Percentiles rank a stretch among this genome's conserved stretches.
phyloP scores from a whole-genome alignment of 208 protist species.

The Trypanosoma brucei region DNA sequence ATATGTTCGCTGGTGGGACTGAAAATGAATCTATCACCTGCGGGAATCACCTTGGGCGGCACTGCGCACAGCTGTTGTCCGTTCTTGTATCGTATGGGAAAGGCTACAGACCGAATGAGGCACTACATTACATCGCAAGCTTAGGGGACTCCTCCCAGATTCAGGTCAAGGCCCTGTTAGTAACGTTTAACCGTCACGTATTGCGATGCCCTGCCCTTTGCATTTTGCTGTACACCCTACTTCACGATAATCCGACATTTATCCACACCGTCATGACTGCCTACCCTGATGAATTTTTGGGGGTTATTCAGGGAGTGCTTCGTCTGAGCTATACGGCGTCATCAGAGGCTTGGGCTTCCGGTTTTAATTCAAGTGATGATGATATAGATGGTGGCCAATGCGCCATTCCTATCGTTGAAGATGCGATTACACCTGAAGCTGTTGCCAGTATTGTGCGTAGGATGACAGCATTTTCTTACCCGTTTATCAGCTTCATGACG shows the following conservation, averaged over 20 bases:
- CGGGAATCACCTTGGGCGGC: slow-evolving; percentile 39
- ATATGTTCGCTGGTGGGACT: slow-evolving; percentile 24
- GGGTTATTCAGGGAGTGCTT: slow-evolving; percentile 42
- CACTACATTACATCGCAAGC: slow-evolving; percentile 35
- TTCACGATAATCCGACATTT: slow-evolving; percentile 68
- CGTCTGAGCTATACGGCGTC: slow-evolving; percentile 28
- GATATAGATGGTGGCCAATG: background rate
- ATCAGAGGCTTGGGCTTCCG: background rate
- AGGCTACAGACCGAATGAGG: slow-evolving; percentile 50
- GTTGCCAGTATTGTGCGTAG: slow-evolving; percentile 34
- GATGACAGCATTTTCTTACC: slow-evolving; percentile 53
- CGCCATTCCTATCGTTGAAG: slow-evolving; percentile 12
- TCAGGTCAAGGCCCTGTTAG: slow-evolving; percentile 38
- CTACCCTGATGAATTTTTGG: slow-evolving; percentile 33
- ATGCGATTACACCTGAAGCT: slow-evolving; percentile 25
- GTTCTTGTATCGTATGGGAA: slow-evolving; percentile 64
- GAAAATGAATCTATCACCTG: slow-evolving; percentile 19
- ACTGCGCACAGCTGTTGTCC: slow-evolving; percentile 54
- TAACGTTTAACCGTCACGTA: slow-evolving; percentile 30
- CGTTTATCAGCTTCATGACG: slow-evolving; percentile 78
- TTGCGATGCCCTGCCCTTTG: slow-evolving; percentile 42
- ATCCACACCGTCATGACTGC: slow-evolving; percentile 32
- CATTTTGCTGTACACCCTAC: slow-evolving; percentile 64
- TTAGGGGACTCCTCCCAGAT: slow-evolving; percentile 26
- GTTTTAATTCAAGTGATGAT: background rate